Percentiles rank a stretch among this genome's conserved stretches.
These are phyloP conservation scores for Fusarium sp. DNA, from an alignment of 2,329 filamentous ascomycete genomes.

Conservation along the genomic window DNA sequence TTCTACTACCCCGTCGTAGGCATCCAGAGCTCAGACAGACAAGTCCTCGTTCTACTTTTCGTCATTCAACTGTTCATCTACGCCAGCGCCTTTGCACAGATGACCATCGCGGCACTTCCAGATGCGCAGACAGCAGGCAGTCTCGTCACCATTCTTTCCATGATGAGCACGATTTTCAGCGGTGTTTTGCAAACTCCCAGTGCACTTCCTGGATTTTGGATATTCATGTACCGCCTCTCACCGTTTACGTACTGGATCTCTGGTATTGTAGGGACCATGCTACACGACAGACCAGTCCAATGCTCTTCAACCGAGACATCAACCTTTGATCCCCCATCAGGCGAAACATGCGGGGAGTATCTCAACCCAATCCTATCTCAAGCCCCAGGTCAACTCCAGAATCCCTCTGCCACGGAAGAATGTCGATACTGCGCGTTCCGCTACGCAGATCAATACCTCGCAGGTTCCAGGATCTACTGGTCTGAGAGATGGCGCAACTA, in stretches of 20 bases:
- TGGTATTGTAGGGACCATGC: conserved; percentile 74
- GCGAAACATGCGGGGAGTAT: conserved; percentile 73
- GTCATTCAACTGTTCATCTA: conserved; percentile 77
- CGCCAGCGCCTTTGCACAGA: conserved; percentile 77
- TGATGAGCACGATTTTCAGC: conserved; percentile 71
- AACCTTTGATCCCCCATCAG: conserved; percentile 72
- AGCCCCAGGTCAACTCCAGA: conserved; percentile 70
- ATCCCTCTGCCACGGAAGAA: conserved; percentile 64
- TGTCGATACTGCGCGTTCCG: conserved; percentile 77
- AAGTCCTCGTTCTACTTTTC: conserved; percentile 74
- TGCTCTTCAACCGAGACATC: conserved; percentile 70
- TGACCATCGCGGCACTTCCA: conserved; percentile 78
- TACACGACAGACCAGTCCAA: conserved; percentile 64
- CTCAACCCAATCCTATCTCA: conserved; percentile 65
- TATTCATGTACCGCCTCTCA: conserved; percentile 77
- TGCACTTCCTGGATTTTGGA: conserved; percentile 78
- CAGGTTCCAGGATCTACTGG: conserved; percentile 60
- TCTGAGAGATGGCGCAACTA: conserved; percentile 75
- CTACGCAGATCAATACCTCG: conserved; percentile 71
- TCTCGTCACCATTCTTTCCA: conserved; percentile 69
- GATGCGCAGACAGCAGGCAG: conserved; percentile 76
- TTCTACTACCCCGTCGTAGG: conserved; percentile 77
- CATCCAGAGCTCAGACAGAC: conserved; percentile 63
- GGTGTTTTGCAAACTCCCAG: conserved; percentile 71
- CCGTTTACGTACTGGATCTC: conserved; percentile 78